phyloP scores from a whole-genome alignment of 441 rosid genomes.

The Croton laevigatus region DNA sequence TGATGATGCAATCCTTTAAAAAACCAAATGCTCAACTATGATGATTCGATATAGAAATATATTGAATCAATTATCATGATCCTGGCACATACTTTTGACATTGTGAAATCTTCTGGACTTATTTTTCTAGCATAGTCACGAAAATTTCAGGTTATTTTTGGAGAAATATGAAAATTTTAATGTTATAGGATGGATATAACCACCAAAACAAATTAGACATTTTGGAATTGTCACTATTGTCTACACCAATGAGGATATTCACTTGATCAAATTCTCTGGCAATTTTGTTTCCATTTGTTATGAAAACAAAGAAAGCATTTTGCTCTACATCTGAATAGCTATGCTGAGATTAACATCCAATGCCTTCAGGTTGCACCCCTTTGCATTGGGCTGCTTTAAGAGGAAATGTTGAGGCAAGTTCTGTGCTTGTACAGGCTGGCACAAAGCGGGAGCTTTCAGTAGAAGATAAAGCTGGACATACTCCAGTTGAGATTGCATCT shows the following conservation, averaged over 20 bases:
- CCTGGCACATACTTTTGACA: not conserved
- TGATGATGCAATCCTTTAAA: not conserved
- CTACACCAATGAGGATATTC: not conserved
- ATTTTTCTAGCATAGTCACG: not conserved
- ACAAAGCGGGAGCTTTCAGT: conserved; percentile 63
- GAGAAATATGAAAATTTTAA: too few relatives aligned
- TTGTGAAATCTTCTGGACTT: not conserved
- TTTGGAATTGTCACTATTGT: not conserved
- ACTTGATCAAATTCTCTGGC: not conserved
- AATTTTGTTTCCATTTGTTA: not conserved
- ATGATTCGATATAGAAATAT: not conserved
- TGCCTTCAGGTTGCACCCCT: conserved; percentile 82
- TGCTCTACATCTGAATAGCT: not conserved
- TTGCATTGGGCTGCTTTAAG: conserved; percentile 90
- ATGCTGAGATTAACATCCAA: conserved; percentile 20
- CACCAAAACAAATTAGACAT: not conserved
- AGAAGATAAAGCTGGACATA: conserved; percentile 78
- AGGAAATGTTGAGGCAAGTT: conserved; percentile 78
- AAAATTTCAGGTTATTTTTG: not conserved
- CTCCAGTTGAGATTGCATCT: conserved; percentile 82
- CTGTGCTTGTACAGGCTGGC: conserved; percentile 86
- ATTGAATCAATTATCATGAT: not conserved
- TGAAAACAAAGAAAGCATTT: not conserved
- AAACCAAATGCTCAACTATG: too few relatives aligned
- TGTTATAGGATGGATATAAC: not conserved